phyloP scores from a whole-genome alignment of 495 filamentous ascomycete species.

The Glonium stellatum region DNA sequence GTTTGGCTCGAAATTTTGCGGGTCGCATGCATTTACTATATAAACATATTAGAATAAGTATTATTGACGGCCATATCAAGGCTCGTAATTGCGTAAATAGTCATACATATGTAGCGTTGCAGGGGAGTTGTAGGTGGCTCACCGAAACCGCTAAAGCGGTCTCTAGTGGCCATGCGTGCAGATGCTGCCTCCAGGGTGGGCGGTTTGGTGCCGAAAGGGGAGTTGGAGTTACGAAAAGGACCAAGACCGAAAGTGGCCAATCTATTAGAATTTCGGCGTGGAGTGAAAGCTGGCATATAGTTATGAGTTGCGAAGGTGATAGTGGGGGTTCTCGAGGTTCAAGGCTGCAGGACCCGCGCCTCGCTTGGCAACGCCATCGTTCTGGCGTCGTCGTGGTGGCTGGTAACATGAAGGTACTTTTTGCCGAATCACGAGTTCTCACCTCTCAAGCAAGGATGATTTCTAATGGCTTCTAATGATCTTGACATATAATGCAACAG shows the following conservation, averaged over 20 bases:
- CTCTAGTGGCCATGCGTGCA: slow-evolving; percentile 88
- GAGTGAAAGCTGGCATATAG: background rate
- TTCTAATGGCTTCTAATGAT: too few species aligned
- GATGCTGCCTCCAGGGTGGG: slow-evolving; percentile 78
- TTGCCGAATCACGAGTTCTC: background rate
- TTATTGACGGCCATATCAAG: background rate
- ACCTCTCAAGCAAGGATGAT: background rate
- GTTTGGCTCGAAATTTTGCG: slow-evolving; percentile 95
- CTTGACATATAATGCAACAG: background rate
- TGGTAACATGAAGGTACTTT: background rate
- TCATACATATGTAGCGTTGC: slow-evolving; percentile 81
- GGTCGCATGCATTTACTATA: slow-evolving; percentile 82
- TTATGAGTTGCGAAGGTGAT: background rate
- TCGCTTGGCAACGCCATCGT: background rate
- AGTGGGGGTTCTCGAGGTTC: background rate
- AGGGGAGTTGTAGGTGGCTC: slow-evolving; percentile 75
- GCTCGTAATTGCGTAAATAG: background rate
- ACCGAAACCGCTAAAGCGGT: slow-evolving; percentile 82
- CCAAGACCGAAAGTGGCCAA: background rate
- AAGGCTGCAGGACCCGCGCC: background rate
- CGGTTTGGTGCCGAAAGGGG: slow-evolving; percentile 3
- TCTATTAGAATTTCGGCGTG: background rate
- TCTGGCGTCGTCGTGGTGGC: background rate
- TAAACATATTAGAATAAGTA: slow-evolving; percentile 9
- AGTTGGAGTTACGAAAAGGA: background rate